Evolutionary conservation across 371 early-diverging fungal species (phyloP).

Genomic region (Rhizopus sp.): DNA sequence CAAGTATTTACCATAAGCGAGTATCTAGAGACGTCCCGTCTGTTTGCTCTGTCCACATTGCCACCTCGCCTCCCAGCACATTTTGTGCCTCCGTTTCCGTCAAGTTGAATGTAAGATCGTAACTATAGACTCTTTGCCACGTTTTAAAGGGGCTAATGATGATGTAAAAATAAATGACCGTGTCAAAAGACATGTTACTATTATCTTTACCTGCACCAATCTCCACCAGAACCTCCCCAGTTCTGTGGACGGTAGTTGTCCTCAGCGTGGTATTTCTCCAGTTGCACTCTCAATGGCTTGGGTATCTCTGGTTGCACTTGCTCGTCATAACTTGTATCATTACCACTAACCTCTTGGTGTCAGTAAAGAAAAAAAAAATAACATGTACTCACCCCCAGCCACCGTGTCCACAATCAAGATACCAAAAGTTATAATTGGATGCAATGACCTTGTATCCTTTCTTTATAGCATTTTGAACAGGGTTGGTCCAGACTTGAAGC

Average conservation of each 20-base stretch:
- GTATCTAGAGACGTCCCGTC: conserved; percentile 66
- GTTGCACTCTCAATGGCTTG: conserved; percentile 14
- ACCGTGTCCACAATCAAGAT: conserved; percentile 73
- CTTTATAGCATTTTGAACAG: conserved; percentile 47
- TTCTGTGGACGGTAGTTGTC: conserved; percentile 37
- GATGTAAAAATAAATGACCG: background rate
- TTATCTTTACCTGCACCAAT: conserved; percentile 54
- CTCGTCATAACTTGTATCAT: conserved; percentile 45
- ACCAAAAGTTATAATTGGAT: conserved; percentile 64
- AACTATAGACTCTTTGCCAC: conserved; percentile 80
- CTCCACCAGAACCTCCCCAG: conserved; percentile 47
- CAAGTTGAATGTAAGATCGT: conserved; percentile 66
- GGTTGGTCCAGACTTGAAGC: conserved; percentile 65
- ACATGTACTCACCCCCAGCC: conserved; percentile 46
- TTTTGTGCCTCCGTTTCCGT: conserved; percentile 52
- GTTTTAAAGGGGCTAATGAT: conserved; percentile 69
- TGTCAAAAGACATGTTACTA: background rate
- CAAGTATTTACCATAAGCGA: conserved; percentile 56
- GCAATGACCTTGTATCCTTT: conserved; percentile 62
- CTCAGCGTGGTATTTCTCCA: conserved; percentile 24
- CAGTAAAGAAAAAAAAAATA: background rate
- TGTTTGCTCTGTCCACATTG: conserved; percentile 76
- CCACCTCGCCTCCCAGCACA: conserved; percentile 55
- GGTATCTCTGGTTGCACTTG: conserved; percentile 37
- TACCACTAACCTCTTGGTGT: conserved; percentile 21